Evolutionary conservation across 148 eudicot species (phyloP).

Genomic region (Heliamphora exappendiculata): DNA sequence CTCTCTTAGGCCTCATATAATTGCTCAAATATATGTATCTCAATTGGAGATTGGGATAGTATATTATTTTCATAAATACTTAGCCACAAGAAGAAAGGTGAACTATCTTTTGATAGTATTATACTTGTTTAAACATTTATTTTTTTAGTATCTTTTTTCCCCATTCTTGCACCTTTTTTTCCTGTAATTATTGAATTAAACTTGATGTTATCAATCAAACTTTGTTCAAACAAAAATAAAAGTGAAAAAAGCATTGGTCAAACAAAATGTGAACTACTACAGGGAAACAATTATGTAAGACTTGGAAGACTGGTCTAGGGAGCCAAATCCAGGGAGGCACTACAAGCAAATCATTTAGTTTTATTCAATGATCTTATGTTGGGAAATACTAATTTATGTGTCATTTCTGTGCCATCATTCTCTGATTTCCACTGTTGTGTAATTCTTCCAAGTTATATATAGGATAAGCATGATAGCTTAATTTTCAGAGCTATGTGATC

Average conservation of each 20-base stretch:
- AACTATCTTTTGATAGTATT: neutral
- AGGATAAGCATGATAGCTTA: neutral
- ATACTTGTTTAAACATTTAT: neutral
- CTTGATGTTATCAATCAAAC: neutral
- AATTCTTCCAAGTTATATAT: too few relatives aligned
- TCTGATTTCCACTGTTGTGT: neutral
- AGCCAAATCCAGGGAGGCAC: neutral
- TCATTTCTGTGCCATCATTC: neutral
- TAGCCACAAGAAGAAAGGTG: neutral
- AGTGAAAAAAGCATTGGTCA: neutral
- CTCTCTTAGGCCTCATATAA: neutral
- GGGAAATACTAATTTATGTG: neutral
- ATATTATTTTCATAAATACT: neutral
- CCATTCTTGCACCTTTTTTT: neutral
- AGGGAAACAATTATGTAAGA: neutral
- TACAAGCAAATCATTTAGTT: neutral
- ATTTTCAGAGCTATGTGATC: neutral
- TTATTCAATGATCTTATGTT: neutral
- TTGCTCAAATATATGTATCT: slow-evolving; percentile 2
- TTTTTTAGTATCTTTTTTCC: neutral
- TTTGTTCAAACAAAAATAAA: neutral
- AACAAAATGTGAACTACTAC: neutral
- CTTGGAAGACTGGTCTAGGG: neutral
- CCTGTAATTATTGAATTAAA: neutral
- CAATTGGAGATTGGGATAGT: neutral